A percentile compares a stretch with the other conserved stretches of the same genome.
phyloP scores from a whole-genome alignment of 768 basidiomycete genomes.

The Tulasnella sp. region DNA sequence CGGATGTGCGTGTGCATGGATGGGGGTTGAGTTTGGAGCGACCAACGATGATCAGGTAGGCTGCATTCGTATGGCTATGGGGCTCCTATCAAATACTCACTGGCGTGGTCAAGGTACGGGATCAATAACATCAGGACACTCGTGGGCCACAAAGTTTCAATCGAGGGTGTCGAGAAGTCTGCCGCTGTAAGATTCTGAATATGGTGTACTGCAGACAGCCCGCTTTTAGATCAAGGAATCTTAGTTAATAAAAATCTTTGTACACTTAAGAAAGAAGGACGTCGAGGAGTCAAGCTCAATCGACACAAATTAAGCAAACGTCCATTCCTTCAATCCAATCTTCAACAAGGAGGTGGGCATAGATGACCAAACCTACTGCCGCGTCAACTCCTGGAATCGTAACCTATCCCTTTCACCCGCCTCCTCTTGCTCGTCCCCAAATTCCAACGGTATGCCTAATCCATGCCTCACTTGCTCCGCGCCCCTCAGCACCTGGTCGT shows the following conservation, averaged over 20 bases:
- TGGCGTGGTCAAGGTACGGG: conserved; percentile 54
- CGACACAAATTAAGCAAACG: no score
- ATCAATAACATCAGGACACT: conserved; percentile 95
- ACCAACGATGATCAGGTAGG: conserved; percentile 96
- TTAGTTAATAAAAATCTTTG: no score
- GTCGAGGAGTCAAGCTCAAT: no score
- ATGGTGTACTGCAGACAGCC: no score
- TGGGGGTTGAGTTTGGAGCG: conserved; percentile 93
- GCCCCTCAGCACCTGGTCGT: conserved; percentile 1
- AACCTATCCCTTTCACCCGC: background rate
- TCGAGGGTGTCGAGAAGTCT: conserved; percentile 80
- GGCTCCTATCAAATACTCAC: background rate
- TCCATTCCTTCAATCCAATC: no score
- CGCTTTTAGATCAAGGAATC: no score
- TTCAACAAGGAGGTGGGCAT: no score
- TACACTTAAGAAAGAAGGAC: no score
- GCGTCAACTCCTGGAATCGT: background rate
- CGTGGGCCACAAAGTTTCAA: conserved; percentile 92
- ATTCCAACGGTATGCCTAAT: background rate
- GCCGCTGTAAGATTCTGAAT: conserved; percentile 81
- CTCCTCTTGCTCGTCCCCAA: background rate
- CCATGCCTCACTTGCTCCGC: background rate
- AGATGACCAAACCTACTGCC: background rate
- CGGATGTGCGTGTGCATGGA: conserved; percentile 91
- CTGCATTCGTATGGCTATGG: conserved; percentile 2